These are phyloP conservation scores for Akanthomyces lecanii DNA, from an alignment of 2,329 filamentous ascomycete genomes.

Conservation along the genomic window DNA sequence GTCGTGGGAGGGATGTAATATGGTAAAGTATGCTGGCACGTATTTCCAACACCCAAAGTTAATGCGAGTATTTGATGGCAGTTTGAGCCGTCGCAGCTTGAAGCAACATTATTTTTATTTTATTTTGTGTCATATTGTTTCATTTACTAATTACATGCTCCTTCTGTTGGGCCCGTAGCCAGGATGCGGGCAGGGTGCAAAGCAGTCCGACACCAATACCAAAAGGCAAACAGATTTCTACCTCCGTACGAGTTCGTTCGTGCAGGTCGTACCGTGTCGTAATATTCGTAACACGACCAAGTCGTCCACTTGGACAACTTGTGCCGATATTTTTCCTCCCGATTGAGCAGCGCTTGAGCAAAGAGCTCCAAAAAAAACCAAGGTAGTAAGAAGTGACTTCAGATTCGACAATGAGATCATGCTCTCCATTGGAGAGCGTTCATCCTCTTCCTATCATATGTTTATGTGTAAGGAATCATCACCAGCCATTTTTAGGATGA, in stretches of 20 bases:
- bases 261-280: not conserved
- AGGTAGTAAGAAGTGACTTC: conserved; percentile 41
- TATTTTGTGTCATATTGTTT: not conserved
- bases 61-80: not conserved
- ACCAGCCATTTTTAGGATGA: conserved; percentile 45
- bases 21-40: not conserved
- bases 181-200: not conserved
- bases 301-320: not conserved
- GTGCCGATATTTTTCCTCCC: not conserved
- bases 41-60: not conserved
- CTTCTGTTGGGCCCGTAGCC: too few species aligned
- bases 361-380: not conserved
- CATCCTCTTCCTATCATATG: conserved; percentile 67
- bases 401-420: conserved; percentile 63
- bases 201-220: too few species aligned
- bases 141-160: not conserved
- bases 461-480: conserved; percentile 54
- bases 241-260: not conserved
- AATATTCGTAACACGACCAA: not conserved
- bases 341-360: not conserved
- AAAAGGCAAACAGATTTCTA: too few species aligned
- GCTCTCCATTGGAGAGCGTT: conserved; percentile 49
- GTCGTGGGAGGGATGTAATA: not conserved
- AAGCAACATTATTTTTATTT: not conserved
- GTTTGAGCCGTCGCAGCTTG: not conserved